Conservation (phyloP, 495 filamentous ascomycete species). For the Penicillium ochrochloron region DNA sequence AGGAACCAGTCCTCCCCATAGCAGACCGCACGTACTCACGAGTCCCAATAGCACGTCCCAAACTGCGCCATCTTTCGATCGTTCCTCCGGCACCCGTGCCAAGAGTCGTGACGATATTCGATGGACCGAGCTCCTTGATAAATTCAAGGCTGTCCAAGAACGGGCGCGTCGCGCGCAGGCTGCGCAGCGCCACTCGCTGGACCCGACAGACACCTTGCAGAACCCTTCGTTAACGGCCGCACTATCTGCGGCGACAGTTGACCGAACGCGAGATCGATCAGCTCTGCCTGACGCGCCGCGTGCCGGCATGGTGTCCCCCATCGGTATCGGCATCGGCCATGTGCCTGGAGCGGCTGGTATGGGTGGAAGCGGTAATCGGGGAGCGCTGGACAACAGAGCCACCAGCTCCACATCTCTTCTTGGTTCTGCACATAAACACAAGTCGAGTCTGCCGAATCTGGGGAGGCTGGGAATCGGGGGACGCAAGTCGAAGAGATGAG, state of each 20-base stretch:
- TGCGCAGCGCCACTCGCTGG: slow-evolving; percentile 38
- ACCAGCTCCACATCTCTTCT: slow-evolving; percentile 40
- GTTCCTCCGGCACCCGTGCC: slow-evolving; percentile 68
- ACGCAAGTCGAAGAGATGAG: slow-evolving; percentile 54
- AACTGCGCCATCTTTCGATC: slow-evolving; percentile 55
- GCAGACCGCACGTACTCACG: slow-evolving; percentile 3
- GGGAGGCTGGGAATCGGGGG: slow-evolving; percentile 71
- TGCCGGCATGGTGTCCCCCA: slow-evolving; percentile 26
- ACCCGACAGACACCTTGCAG: slow-evolving; percentile 28
- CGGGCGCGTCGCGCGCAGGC: slow-evolving; percentile 61
- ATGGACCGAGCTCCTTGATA: slow-evolving; percentile 95
- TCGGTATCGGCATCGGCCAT: slow-evolving; percentile 11
- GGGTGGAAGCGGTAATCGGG: slow-evolving; percentile 20
- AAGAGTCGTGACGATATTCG: slow-evolving; percentile 88
- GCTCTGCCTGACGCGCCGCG: slow-evolving; percentile 48
- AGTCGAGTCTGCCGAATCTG: slow-evolving; percentile 69
- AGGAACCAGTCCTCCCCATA: neutral
- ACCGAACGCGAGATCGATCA: slow-evolving; percentile 49
- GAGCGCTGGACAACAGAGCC: slow-evolving; percentile 7
- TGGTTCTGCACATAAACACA: slow-evolving; percentile 56
- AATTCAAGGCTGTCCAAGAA: slow-evolving; percentile 90
- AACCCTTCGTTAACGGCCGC: slow-evolving; percentile 39
- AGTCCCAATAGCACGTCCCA: slow-evolving; percentile 24
- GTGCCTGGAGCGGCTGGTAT: slow-evolving; percentile 24
- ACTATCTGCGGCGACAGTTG: slow-evolving; percentile 36